These are phyloP conservation scores for Cyberlindnera nakhonratchasimensis DNA, from an alignment of 805 yeast genomes.

Conservation along the genomic window DNA sequence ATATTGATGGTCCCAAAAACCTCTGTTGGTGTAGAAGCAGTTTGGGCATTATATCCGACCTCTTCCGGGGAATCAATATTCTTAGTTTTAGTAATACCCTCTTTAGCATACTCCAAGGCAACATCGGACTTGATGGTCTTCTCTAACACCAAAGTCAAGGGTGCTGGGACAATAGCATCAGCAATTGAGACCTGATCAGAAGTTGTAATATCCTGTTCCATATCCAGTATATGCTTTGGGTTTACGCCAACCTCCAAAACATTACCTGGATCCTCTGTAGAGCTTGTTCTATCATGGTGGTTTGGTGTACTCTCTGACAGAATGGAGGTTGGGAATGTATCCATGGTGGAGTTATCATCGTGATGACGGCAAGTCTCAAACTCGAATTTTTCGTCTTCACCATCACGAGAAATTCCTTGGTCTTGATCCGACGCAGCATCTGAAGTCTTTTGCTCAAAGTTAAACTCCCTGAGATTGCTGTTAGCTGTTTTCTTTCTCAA, in stretches of 20 bases:
- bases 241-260: background rate
- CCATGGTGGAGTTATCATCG: slow-evolving; percentile 16
- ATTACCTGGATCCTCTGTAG: slow-evolving; percentile 4
- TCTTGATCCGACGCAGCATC: background rate
- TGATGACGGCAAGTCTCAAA: slow-evolving; percentile 11
- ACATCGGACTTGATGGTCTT: background rate
- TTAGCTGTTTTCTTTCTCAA: slow-evolving; percentile 48
- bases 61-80: no score
- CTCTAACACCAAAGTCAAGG: background rate
- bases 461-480: slow-evolving; percentile 45
- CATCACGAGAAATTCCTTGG: slow-evolving; percentile 6
- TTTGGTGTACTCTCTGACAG: slow-evolving; percentile 20
- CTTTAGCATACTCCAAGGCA: background rate
- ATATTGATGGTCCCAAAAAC: no score
- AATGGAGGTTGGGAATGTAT: slow-evolving; percentile 16
- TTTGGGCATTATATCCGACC: no score
- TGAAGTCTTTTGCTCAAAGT: slow-evolving; percentile 28
- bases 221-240: background rate
- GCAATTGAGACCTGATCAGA: slow-evolving; percentile 3
- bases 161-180: background rate
- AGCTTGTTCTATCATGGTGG: slow-evolving; percentile 2
- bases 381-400: slow-evolving; percentile 20
- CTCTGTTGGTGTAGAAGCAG: no score
- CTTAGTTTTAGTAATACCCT: background rate
- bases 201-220: background rate